Conservation (phyloP, 2,329 filamentous ascomycete species). For the Paraphoma chrysanthemicola region DNA sequence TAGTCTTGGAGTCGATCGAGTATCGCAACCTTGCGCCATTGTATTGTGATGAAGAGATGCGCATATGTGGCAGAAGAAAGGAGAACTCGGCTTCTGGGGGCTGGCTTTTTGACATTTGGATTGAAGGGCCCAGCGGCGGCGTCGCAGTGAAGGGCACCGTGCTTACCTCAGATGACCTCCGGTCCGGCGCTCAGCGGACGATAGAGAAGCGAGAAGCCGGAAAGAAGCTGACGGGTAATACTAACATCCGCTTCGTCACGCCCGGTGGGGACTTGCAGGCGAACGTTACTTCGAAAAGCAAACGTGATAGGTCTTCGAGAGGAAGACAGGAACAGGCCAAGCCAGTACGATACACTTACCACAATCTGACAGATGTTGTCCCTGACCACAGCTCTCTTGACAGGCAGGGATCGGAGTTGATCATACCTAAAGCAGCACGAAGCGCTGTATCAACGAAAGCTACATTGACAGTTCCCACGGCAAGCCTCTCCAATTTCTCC, state of each 20-base stretch:
- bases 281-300: too few species aligned
- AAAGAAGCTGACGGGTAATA: too few species aligned
- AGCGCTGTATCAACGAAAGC: too few species aligned
- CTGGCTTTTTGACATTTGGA: constrained; percentile 48
- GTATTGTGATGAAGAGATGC: constrained; percentile 75
- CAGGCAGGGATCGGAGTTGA: neutral
- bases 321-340: neutral
- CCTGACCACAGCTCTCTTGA: neutral
- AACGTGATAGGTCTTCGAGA: neutral
- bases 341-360: neutral
- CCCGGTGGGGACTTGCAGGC: too few species aligned
- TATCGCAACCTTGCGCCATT: constrained; percentile 86
- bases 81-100: constrained; percentile 33
- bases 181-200: too few species aligned
- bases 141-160: constrained; percentile 55
- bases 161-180: constrained; percentile 7
- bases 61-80: constrained; percentile 68
- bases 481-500: too few species aligned
- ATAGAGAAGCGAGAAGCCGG: too few species aligned
- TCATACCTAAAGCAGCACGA: neutral
- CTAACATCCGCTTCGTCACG: too few species aligned
- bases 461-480: too few species aligned
- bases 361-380: neutral
- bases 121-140: constrained; percentile 49
- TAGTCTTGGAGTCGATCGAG: constrained; percentile 64